These are phyloP conservation scores for Scytalidium sp. DNA, from an alignment of 2,329 filamentous ascomycete genomes.

Conservation along the genomic window DNA sequence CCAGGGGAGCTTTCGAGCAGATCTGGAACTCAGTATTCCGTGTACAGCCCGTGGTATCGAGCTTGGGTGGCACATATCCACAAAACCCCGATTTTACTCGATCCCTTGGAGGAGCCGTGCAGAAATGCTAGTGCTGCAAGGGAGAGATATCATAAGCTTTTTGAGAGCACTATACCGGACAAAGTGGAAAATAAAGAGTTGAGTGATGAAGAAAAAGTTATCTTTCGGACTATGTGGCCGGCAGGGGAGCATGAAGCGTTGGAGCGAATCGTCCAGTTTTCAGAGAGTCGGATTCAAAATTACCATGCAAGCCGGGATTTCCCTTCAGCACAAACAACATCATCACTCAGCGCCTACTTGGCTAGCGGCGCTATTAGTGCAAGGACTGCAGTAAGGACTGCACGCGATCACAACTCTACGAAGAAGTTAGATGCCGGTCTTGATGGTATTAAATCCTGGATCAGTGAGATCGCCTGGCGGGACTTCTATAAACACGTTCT, in stretches of 20 bases:
- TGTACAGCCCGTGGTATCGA: conserved; percentile 81
- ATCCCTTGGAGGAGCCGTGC: conserved; percentile 54
- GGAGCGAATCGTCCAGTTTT: conserved; percentile 62
- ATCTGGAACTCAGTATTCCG: conserved; percentile 74
- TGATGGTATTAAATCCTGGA: conserved; percentile 68
- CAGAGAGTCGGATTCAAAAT: conserved; percentile 56
- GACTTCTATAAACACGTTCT: conserved; percentile 89
- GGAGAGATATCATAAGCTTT: conserved; percentile 51
- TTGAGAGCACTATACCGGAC: conserved; percentile 57
- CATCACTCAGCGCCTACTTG: conserved; percentile 69
- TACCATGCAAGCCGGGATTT: conserved; percentile 68
- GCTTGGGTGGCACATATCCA: conserved; percentile 74
- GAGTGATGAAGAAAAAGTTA: conserved; percentile 53
- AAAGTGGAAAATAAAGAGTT: conserved; percentile 63
- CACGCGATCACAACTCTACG: conserved; percentile 59
- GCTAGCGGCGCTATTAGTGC: conserved; percentile 66
- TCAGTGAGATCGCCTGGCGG: conserved; percentile 80
- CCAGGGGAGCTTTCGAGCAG: conserved; percentile 68
- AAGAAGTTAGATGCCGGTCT: conserved; percentile 65
- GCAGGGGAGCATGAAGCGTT: conserved; percentile 72
- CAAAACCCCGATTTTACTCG: conserved; percentile 63
- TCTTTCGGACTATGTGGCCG: conserved; percentile 63
- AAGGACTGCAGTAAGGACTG: conserved; percentile 62
- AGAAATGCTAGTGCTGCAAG: conserved; percentile 47
- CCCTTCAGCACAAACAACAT: conserved; percentile 60